A percentile compares a stretch with the other conserved stretches of the same genome.
Conservation (phyloP, 2,329 filamentous ascomycete genomes). For the Gnomoniopsis smithogilvyi region DNA sequence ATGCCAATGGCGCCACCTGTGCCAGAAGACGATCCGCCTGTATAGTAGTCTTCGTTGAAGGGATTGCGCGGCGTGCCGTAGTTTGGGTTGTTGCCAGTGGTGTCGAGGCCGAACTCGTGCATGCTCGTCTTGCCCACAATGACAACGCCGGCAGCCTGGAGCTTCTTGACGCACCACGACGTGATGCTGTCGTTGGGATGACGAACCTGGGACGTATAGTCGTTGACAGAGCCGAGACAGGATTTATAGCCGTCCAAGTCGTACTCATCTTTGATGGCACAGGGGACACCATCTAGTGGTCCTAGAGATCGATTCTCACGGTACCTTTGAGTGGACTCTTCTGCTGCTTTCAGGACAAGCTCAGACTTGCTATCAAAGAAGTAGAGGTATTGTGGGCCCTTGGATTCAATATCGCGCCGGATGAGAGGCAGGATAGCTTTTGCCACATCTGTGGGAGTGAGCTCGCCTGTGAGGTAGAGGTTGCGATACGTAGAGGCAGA, state of each 20-base stretch:
- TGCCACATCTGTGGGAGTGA: slow-evolving; percentile 45
- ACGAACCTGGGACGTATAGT: slow-evolving; percentile 49
- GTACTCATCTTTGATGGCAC: slow-evolving; percentile 74
- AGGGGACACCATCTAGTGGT: slow-evolving; percentile 68
- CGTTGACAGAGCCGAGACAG: slow-evolving; percentile 58
- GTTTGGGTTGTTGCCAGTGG: slow-evolving; percentile 71
- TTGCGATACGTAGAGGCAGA: slow-evolving; percentile 43
- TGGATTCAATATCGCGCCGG: slow-evolving; percentile 33
- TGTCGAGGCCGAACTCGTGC: slow-evolving; percentile 75
- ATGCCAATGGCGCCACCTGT: slow-evolving; percentile 67
- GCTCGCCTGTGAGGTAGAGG: slow-evolving; percentile 40
- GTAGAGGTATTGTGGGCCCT: slow-evolving; percentile 38
- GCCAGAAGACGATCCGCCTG: slow-evolving; percentile 73
- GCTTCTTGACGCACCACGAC: slow-evolving; percentile 65
- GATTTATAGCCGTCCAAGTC: slow-evolving; percentile 72
- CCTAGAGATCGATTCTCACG: slow-evolving; percentile 56
- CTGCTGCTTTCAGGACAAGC: slow-evolving; percentile 38
- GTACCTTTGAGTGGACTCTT: slow-evolving; percentile 43
- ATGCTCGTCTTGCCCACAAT: slow-evolving; percentile 71
- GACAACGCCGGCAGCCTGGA: slow-evolving; percentile 68
- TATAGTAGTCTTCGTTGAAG: slow-evolving; percentile 70
- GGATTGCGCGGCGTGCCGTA: slow-evolving; percentile 75
- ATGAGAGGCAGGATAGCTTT: slow-evolving; percentile 44
- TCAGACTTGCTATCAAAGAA: slow-evolving; percentile 43
- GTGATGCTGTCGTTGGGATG: slow-evolving; percentile 46